These are phyloP conservation scores for Exobasidium cylindrosporum DNA, from an alignment of 1,284 basidiomycete genomes.

Conservation along the genomic window DNA sequence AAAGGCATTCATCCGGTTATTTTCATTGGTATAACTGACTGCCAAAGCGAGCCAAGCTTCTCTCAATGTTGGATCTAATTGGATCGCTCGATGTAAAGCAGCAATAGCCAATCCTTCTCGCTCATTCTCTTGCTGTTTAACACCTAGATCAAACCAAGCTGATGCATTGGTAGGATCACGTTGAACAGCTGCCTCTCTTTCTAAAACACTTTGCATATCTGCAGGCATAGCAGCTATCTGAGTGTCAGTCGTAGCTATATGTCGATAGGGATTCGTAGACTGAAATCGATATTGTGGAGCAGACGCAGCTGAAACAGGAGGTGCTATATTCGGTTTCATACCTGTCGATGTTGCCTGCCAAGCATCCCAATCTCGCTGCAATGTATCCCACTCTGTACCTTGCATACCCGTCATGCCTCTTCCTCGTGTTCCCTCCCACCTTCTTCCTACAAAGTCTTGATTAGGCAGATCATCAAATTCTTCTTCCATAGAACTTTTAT, in stretches of 20 bases:
- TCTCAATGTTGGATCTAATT: constrained; percentile 64
- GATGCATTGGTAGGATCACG: constrained; percentile 68
- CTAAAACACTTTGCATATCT: constrained; percentile 59
- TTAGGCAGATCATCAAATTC: constrained; percentile 47
- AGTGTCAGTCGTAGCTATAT: neutral
- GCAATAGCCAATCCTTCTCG: constrained; percentile 85
- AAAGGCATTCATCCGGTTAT: constrained; percentile 68
- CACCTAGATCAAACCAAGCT: constrained; percentile 87
- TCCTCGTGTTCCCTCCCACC: constrained; percentile 39
- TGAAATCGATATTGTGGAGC: constrained; percentile 47
- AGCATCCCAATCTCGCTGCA: constrained; percentile 79
- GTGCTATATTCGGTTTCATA: constrained; percentile 19
- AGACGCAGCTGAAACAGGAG: constrained; percentile 8
- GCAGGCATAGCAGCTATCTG: constrained; percentile 21
- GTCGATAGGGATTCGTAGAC: constrained; percentile 47
- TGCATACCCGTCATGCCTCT: constrained; percentile 41
- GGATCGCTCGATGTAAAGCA: constrained; percentile 76
- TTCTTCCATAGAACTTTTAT: constrained; percentile 16
- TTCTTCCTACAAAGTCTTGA: constrained; percentile 54
- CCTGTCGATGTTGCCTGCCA: constrained; percentile 34
- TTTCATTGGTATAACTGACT: constrained; percentile 89
- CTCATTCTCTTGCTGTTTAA: constrained; percentile 98
- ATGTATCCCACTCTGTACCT: constrained; percentile 63
- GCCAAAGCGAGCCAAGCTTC: constrained; percentile 87
- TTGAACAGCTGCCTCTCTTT: constrained; percentile 86